Percentiles rank a stretch among this genome's conserved stretches.
phyloP scores from a whole-genome alignment of 2,329 filamentous ascomycete genomes.

The Fusarium agapanthi region DNA sequence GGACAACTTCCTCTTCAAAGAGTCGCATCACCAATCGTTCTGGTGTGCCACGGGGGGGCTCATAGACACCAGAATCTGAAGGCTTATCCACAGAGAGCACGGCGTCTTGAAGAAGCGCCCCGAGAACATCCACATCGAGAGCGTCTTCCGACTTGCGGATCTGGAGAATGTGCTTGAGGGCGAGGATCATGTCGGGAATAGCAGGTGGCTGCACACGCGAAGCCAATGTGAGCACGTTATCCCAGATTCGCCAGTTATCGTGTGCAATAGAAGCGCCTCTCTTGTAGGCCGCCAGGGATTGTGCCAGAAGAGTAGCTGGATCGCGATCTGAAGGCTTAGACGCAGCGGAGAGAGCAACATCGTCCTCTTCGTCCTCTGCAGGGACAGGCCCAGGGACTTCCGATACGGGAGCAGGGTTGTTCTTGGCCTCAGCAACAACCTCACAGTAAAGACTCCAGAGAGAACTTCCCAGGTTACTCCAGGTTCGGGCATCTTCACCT shows the following conservation, averaged over 20 bases:
- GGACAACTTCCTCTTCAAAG: constrained; percentile 77
- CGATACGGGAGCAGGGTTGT: constrained; percentile 36
- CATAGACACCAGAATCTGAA: constrained; percentile 44
- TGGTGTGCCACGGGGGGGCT: constrained; percentile 63
- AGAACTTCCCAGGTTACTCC: constrained; percentile 92
- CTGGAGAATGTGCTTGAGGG: constrained; percentile 77
- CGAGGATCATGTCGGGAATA: constrained; percentile 78
- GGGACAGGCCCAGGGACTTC: constrained; percentile 30
- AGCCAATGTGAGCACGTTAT: constrained; percentile 90
- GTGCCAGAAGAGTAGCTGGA: constrained; percentile 70
- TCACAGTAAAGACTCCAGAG: constrained; percentile 75
- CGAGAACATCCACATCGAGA: constrained; percentile 78
- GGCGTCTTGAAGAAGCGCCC: constrained; percentile 75
- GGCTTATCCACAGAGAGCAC: constrained; percentile 58
- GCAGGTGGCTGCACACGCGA: constrained; percentile 79
- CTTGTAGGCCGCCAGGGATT: constrained; percentile 86
- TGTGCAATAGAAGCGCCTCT: constrained; percentile 84
- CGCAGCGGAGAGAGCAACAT: constrained; percentile 37
- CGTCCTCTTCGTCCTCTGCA: constrained; percentile 42
- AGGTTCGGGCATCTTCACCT: constrained; percentile 88
- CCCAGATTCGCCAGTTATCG: constrained; percentile 93
- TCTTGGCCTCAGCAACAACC: constrained; percentile 51
- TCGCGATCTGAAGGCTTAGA: constrained; percentile 49
- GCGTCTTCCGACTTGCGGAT: constrained; percentile 81
- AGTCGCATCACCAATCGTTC: constrained; percentile 73